Conservation (phyloP, 1,139 yeast species). For the Kurtzmaniella natalensis region DNA sequence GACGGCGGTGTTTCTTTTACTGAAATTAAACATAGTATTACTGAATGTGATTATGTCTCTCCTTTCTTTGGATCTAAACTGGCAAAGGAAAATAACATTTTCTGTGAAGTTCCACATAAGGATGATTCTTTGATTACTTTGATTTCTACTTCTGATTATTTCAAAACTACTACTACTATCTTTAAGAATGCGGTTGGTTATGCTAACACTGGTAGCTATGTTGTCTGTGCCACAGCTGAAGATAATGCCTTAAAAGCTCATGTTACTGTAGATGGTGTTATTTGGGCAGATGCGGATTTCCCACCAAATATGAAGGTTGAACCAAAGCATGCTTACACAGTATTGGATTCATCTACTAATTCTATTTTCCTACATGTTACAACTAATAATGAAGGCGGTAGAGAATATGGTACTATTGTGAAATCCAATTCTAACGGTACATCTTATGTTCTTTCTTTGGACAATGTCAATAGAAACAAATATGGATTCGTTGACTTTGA, state of each 20-base stretch:
- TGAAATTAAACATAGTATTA: constrained; percentile 46
- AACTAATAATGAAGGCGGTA: constrained; percentile 44
- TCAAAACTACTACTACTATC: constrained; percentile 17
- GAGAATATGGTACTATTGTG: constrained; percentile 76
- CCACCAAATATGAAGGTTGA: constrained; percentile 66
- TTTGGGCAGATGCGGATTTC: constrained; percentile 74
- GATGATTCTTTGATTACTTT: constrained; percentile 11
- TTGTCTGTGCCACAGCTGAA: constrained; percentile 57
- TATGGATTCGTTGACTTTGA: constrained; percentile 88
- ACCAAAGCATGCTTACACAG: constrained; percentile 76
- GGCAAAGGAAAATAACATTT: constrained; percentile 48
- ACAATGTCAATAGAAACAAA: constrained; percentile 69
- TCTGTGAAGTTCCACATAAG: constrained; percentile 49
- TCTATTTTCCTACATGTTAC: constrained; percentile 84
- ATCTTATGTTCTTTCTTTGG: constrained; percentile 69
- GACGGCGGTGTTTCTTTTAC: constrained; percentile 65
- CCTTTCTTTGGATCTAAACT: constrained; percentile 36
- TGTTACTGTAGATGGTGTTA: constrained; percentile 78
- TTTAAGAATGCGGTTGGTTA: constrained; percentile 36
- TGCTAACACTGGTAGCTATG: constrained; percentile 49
- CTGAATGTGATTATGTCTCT: constrained; percentile 66
- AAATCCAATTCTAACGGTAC: constrained; percentile 97
- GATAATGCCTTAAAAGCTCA: constrained; percentile 53
- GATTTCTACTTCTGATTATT: constrained; percentile 22
- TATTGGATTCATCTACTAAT: constrained; percentile 70